A percentile compares a stretch with the other conserved stretches of the same genome.
phyloP scores from a whole-genome alignment of 2,329 filamentous ascomycete species.

The Herpotrichia juniperi region DNA sequence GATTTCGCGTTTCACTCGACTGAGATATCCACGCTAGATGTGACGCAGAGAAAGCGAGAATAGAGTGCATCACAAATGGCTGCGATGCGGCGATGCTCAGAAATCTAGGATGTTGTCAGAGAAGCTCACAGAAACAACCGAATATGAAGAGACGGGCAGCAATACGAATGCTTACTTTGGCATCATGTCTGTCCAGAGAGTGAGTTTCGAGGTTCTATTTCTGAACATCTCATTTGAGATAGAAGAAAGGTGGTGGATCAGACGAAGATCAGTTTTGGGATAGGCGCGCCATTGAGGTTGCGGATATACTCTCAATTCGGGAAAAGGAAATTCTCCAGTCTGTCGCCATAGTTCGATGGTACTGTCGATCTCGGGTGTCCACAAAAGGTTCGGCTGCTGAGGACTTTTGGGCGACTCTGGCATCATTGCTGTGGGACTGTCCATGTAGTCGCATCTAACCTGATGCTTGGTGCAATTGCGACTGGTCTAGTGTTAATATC shows the following conservation, averaged over 20 bases:
- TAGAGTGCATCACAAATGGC: slow-evolving; percentile 90
- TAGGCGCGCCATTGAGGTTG: slow-evolving; percentile 75
- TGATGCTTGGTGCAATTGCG: slow-evolving; percentile 99
- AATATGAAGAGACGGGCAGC: slow-evolving; percentile 29
- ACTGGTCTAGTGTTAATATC: slow-evolving; percentile 56
- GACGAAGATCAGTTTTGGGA: slow-evolving; percentile 77
- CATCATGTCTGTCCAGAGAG: slow-evolving; percentile 90
- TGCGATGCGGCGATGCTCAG: slow-evolving; percentile 81
- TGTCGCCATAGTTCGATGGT: slow-evolving; percentile 83
- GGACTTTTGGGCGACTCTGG: slow-evolving; percentile 59
- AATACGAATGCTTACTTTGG: slow-evolving; percentile 72
- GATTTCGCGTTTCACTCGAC: slow-evolving; percentile 82
- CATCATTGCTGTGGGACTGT: slow-evolving; percentile 71
- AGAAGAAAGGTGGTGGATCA: slow-evolving; percentile 89
- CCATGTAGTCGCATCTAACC: slow-evolving; percentile 97
- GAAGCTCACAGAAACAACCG: slow-evolving; percentile 31
- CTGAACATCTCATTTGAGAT: slow-evolving; percentile 82
- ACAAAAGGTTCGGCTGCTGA: slow-evolving; percentile 71
- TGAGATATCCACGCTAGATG: slow-evolving; percentile 90
- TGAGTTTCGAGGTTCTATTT: slow-evolving; percentile 81
- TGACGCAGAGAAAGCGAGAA: slow-evolving; percentile 92
- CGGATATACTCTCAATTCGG: slow-evolving; percentile 77
- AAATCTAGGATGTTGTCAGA: slow-evolving; percentile 61
- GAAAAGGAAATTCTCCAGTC: slow-evolving; percentile 85
- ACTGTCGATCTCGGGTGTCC: slow-evolving; percentile 83